These are phyloP conservation scores for Phallus indusiatus DNA, from an alignment of 768 basidiomycete genomes.

Conservation along the genomic window DNA sequence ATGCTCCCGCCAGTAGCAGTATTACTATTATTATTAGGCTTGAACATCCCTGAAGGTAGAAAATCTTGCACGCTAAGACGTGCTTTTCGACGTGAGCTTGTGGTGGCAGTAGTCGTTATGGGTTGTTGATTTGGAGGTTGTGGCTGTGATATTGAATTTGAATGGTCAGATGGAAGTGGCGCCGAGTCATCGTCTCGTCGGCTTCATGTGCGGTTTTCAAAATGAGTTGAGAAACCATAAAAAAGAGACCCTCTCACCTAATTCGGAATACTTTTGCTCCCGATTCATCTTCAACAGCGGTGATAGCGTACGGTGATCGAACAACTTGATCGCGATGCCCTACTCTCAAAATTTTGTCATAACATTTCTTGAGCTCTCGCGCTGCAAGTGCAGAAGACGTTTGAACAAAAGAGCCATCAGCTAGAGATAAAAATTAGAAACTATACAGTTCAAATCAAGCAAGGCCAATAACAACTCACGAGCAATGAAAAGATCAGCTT, in stretches of 20 bases:
- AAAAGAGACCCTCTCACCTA: constrained; percentile 46
- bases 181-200: not conserved
- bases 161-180: not conserved
- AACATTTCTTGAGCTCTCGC: constrained; percentile 64
- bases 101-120: not conserved
- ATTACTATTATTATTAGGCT: constrained; percentile 24
- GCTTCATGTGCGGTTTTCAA: constrained; percentile 16
- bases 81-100: constrained; percentile 16
- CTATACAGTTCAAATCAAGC: not conserved
- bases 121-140: constrained; percentile 28
- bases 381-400: constrained; percentile 71
- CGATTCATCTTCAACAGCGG: constrained; percentile 74
- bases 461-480: constrained; percentile 31
- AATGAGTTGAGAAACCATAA: constrained; percentile 5
- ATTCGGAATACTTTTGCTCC: constrained; percentile 72
- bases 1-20: not conserved
- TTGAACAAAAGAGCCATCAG: constrained; percentile 71
- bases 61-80: constrained; percentile 63
- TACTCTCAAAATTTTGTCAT: constrained; percentile 62
- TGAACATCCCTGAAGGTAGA: constrained; percentile 41
- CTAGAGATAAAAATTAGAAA: constrained; percentile 24
- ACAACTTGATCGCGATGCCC: constrained; percentile 35
- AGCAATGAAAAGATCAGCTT: constrained; percentile 50
- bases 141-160: constrained; percentile 43
- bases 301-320: constrained; percentile 73